phyloP scores from a whole-genome alignment of 345 rosid species.

The Lepidium aucheri region DNA sequence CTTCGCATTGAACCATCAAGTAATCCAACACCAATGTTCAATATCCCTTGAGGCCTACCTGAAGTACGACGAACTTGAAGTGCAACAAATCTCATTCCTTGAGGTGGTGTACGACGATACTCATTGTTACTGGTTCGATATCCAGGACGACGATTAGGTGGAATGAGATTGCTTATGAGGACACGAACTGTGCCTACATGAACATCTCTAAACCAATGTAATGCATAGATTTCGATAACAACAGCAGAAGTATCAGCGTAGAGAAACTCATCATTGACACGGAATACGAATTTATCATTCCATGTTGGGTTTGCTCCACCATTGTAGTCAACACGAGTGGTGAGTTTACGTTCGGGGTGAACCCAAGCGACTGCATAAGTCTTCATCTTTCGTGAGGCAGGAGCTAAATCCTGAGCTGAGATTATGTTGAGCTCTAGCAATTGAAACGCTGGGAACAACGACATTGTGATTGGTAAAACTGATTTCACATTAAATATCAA shows the following conservation, averaged over 20 bases:
- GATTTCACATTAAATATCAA: background rate
- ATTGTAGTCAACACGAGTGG: slow-evolving; percentile 55
- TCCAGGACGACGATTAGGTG: slow-evolving; percentile 30
- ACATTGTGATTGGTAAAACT: slow-evolving; percentile 16
- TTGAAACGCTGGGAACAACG: slow-evolving; percentile 53
- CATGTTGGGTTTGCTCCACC: slow-evolving; percentile 77
- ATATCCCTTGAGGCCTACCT: slow-evolving; percentile 79
- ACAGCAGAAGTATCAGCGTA: slow-evolving; percentile 70
- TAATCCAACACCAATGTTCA: slow-evolving; percentile 74
- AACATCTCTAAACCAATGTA: slow-evolving; percentile 77
- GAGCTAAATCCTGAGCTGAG: slow-evolving; percentile 70
- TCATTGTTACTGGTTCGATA: slow-evolving; percentile 8
- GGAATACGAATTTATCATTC: slow-evolving; percentile 88
- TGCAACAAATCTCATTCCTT: slow-evolving; percentile 74
- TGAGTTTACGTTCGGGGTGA: slow-evolving; percentile 60
- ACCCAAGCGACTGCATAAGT: slow-evolving; percentile 92
- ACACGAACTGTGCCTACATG: slow-evolving; percentile 81
- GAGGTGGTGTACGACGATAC: slow-evolving; percentile 23
- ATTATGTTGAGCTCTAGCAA: slow-evolving; percentile 70
- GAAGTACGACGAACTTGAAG: slow-evolving; percentile 82
- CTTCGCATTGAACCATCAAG: slow-evolving; percentile 84
- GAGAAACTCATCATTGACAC: slow-evolving; percentile 76
- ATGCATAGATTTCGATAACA: slow-evolving; percentile 66
- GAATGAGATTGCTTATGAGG: slow-evolving; percentile 59
- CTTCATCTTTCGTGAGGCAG: slow-evolving; percentile 50